phyloP scores from a whole-genome alignment of 177 flowering plant genomes.

The Vitis hybrid region DNA sequence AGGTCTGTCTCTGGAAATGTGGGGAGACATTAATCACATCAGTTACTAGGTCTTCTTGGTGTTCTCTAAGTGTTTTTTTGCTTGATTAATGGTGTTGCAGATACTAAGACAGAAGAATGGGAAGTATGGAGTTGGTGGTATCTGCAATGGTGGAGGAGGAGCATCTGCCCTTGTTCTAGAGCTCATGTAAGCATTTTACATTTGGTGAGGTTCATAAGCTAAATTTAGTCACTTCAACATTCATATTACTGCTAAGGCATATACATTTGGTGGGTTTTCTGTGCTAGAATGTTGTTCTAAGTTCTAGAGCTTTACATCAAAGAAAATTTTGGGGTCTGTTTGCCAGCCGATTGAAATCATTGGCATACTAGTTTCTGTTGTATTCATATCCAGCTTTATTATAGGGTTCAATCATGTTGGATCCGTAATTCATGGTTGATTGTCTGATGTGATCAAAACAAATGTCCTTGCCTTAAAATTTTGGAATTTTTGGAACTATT shows the following conservation, averaged over 20 bases:
- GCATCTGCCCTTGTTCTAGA: constrained; percentile 82
- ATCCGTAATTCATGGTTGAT: not conserved
- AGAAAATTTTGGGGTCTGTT: not conserved
- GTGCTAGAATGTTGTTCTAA: not conserved
- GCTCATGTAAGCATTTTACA: constrained; percentile 53
- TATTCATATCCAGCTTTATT: not conserved
- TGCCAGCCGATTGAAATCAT: not conserved
- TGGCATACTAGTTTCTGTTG: not conserved
- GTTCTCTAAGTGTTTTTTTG: not conserved
- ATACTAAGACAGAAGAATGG: constrained; percentile 65
- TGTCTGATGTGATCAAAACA: not conserved
- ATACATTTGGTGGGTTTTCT: not conserved
- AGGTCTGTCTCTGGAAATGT: too few relatives aligned
- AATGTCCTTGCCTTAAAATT: too few relatives aligned
- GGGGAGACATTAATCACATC: too few relatives aligned
- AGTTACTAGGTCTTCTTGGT: not conserved
- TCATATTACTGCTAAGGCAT: not conserved
- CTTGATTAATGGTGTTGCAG: constrained; percentile 28
- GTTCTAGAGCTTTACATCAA: not conserved
- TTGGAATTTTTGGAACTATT: too few relatives aligned
- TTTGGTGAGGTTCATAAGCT: constrained; percentile 28
- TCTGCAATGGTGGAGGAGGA: constrained; percentile 89
- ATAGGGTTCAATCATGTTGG: not conserved
- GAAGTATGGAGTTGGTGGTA: constrained; percentile 63
- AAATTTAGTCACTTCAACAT: not conserved